A percentile compares a stretch with the other conserved stretches of the same genome.
phyloP scores from a whole-genome alignment of 306 rosid species.

The Glycine soja region DNA sequence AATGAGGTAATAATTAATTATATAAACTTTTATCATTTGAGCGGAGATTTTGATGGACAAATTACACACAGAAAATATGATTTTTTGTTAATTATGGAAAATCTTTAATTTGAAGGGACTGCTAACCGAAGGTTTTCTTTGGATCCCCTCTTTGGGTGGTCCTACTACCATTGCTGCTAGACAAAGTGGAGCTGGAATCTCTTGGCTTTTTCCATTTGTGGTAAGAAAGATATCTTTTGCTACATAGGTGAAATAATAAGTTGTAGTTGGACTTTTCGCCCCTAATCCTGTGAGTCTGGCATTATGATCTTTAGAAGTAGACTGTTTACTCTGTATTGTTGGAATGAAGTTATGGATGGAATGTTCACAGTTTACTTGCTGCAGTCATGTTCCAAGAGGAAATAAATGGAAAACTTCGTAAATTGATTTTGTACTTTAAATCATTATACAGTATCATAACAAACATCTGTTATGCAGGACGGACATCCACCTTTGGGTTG shows the following conservation, averaged over 20 bases:
- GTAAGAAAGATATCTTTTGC: conserved; percentile 56
- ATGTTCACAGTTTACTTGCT: not conserved
- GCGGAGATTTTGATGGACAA: conserved; percentile 23
- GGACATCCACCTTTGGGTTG: conserved; percentile 99
- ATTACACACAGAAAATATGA: conserved; percentile 13
- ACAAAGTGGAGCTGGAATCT: conserved; percentile 94
- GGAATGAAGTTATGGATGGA: conserved; percentile 18
- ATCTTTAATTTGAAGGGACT: conserved; percentile 70
- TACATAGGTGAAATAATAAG: conserved; percentile 35
- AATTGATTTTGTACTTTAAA: conserved; percentile 35
- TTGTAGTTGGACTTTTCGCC: conserved; percentile 28
- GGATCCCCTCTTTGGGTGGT: conserved; percentile 99
- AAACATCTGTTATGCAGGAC: conserved; percentile 66
- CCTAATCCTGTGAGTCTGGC: conserved; percentile 11
- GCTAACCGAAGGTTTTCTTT: conserved; percentile 96
- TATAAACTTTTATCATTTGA: conserved; percentile 24
- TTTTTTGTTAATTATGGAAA: conserved; percentile 50
- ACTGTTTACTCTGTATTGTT: conserved; percentile 4
- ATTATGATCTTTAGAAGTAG: conserved; percentile 18
- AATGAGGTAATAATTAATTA: conserved; percentile 65
- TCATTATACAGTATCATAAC: conserved; percentile 29
- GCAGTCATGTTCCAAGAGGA: conserved; percentile 9
- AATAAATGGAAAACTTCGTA: conserved; percentile 21
- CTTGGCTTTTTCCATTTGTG: conserved; percentile 98
- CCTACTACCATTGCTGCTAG: conserved; percentile 97